phyloP scores from a whole-genome alignment of 2,329 filamentous ascomycete species.

The Fusarium ambrosium region DNA sequence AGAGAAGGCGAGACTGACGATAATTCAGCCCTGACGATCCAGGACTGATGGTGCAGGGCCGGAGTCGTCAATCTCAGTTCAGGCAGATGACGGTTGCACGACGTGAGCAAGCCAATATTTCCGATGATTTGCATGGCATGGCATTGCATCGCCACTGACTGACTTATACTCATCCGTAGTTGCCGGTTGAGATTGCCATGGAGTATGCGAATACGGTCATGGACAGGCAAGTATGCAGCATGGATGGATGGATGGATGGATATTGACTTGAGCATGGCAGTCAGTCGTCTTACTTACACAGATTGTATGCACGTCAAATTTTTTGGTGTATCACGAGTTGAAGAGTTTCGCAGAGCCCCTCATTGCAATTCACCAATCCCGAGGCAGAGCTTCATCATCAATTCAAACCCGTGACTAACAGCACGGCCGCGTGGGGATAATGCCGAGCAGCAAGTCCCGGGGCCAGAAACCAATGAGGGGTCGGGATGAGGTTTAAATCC shows the following conservation, averaged over 20 bases:
- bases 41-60: conserved; percentile 30
- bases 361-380: conserved; percentile 21
- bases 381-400: conserved; percentile 28
- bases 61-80: background rate
- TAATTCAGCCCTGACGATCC: conserved; percentile 34
- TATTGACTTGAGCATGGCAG: background rate
- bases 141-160: background rate
- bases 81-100: conserved; percentile 5
- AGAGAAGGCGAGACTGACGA: conserved; percentile 8
- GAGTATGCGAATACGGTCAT: conserved; percentile 5
- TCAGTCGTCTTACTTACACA: conserved; percentile 11
- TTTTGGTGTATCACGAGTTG: conserved; percentile 15
- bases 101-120: conserved; percentile 3
- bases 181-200: background rate
- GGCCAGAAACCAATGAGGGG: conserved; percentile 24
- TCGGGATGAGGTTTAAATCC: conserved; percentile 5
- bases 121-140: conserved; percentile 10
- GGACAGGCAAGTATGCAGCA: conserved; percentile 9
- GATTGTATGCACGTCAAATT: conserved; percentile 2
- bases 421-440: conserved; percentile 25
- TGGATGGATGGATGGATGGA: background rate
- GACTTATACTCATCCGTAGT: background rate
- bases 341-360: conserved; percentile 7
- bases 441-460: conserved; percentile 5
- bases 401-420: conserved; percentile 24